phyloP scores from a whole-genome alignment of 1,139 yeast species.

The Hansenula sp. region DNA sequence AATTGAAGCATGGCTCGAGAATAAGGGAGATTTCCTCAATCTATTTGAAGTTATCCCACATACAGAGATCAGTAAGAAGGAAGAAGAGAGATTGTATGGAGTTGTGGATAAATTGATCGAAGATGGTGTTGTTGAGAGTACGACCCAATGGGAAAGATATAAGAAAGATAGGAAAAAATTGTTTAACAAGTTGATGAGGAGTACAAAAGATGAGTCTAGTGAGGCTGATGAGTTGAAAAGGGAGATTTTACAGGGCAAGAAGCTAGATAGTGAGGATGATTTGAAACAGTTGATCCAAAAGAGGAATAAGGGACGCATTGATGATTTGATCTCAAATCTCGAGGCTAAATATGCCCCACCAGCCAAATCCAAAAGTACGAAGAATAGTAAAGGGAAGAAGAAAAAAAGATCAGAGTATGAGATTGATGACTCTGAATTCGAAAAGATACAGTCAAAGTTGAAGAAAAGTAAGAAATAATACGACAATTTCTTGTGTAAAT shows the following conservation, averaged over 20 bases:
- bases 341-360: constrained; percentile 47
- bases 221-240: constrained; percentile 64
- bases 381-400: constrained; percentile 22
- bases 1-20: constrained; percentile 49
- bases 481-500: no score
- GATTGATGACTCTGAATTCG: constrained; percentile 41
- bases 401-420: constrained; percentile 27
- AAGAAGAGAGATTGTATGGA: constrained; percentile 55
- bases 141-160: constrained; percentile 52
- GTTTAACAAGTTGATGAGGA: constrained; percentile 42
- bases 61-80: constrained; percentile 57
- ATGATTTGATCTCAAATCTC: constrained; percentile 44
- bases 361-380: constrained; percentile 8
- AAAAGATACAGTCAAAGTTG: constrained; percentile 30
- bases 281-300: constrained; percentile 48
- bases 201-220: constrained; percentile 55
- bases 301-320: constrained; percentile 38
- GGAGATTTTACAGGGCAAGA: constrained; percentile 36
- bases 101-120: constrained; percentile 45
- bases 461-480: constrained; percentile 3
- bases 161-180: constrained; percentile 41
- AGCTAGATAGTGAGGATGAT: constrained; percentile 36
- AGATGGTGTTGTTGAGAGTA: constrained; percentile 31
- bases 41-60: constrained; percentile 78
- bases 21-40: constrained; percentile 66